Evolutionary conservation across 768 basidiomycete species (phyloP).

Genomic region (Phanerochaete carnosa): DNA sequence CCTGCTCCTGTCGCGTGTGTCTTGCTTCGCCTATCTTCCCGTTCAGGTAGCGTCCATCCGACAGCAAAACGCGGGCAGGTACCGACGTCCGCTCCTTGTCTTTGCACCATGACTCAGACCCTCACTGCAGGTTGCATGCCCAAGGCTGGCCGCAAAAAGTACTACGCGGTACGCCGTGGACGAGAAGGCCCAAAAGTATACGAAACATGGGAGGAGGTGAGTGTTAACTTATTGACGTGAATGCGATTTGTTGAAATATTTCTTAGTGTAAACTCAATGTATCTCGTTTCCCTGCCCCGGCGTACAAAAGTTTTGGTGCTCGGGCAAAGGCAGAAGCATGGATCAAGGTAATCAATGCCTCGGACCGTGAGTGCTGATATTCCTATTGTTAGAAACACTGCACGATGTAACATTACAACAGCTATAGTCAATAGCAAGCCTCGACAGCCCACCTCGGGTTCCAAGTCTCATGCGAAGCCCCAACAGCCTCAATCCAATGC

Average conservation of each 20-base stretch:
- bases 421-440: no score
- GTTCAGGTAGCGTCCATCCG: neutral
- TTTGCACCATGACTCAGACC: neutral
- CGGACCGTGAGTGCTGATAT: no score
- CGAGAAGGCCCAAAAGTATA: constrained; percentile 58
- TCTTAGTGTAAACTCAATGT: constrained; percentile 33
- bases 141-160: constrained; percentile 42
- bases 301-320: constrained; percentile 51
- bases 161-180: constrained; percentile 60
- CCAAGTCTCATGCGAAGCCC: no score
- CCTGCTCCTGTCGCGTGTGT: neutral
- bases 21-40: neutral
- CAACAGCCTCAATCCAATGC: constrained; percentile 4
- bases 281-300: constrained; percentile 47
- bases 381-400: no score
- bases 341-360: constrained; percentile 35
- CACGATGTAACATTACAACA: no score
- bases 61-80: neutral
- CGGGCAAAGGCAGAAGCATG: constrained; percentile 47
- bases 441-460: no score
- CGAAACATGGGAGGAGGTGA: constrained; percentile 56
- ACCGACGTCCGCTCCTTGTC: neutral
- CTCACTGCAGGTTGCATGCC: neutral
- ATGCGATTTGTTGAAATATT: neutral
- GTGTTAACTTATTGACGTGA: constrained; percentile 22